Base-by-base conservation (phyloP, 768 basidiomycete genomes). In the Podaxis pistillaris region DNA sequence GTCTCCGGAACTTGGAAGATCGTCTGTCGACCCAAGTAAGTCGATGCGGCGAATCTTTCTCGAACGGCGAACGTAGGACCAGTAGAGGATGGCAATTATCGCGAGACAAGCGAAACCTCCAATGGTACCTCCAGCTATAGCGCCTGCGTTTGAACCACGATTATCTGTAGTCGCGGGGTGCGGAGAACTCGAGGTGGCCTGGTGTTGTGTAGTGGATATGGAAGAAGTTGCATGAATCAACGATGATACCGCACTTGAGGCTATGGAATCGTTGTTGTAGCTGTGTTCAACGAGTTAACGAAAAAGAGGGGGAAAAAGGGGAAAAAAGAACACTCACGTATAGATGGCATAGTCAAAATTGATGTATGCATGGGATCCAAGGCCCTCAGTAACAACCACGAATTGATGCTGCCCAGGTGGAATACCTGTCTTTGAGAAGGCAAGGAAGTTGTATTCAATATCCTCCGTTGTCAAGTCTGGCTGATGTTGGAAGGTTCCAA, bases 361-460 rank as follows among this genome's bases (percentile, higher is more conserved):
- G 24, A 66, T 22, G 49, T 59, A 66, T 4, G 56, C 36, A 33
- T 64, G 53, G 40, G 56, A 61, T 6, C 44, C 30, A 1, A 63
- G 59, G 8, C 33, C 19, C 28, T 58, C 58, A 9, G 63, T 69
- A 63, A 56, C 70, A 72, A 9, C 66, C 49, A 9, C 60, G 26
- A n/a, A 28, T 11, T 19, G 47, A 37, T 26, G 15, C 19, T 66
- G 33, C 19, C 56, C 54, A n/a, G 51, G 46, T n/a, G 19, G 62
- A 26, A 40, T 28, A 30, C 11, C 8, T n/a, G 63, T 63, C 12
- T 59, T 33, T 15, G 65, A 67, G 46, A 68, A 72, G 11, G 60
- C 71, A 7, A 69, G 62, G 17, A 60, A 41, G 30, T 70, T 67
- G 62, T 68, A 71, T 22, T 66, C 36, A 28, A 69, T 49, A 36